phyloP scores from a whole-genome alignment of 768 basidiomycete species.

The Serendipita sp. region DNA sequence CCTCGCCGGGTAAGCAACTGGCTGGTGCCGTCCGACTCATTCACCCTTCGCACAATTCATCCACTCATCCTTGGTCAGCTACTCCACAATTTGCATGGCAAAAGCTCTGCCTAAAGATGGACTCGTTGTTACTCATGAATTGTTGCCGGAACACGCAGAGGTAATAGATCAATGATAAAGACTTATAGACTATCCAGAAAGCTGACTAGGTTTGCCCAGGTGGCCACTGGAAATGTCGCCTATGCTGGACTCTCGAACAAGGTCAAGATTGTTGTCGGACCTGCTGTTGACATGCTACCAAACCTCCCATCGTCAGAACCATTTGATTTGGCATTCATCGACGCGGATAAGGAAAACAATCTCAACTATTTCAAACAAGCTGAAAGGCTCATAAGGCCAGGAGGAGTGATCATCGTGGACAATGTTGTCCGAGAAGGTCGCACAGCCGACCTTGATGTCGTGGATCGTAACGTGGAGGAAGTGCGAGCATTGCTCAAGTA shows the following conservation, averaged over 20 bases:
- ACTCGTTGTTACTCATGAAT: slow-evolving; percentile 19
- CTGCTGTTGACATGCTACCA: slow-evolving; percentile 34
- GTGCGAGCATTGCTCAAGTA: slow-evolving; percentile 29
- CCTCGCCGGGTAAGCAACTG: slow-evolving; percentile 14
- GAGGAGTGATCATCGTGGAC: slow-evolving; percentile 50
- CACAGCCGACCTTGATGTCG: slow-evolving; percentile 26
- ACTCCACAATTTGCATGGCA: slow-evolving; percentile 20
- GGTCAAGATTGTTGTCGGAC: slow-evolving; percentile 34
- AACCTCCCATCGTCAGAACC: slow-evolving; percentile 30
- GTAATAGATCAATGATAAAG: slow-evolving; percentile 4
- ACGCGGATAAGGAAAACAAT: slow-evolving; percentile 49
- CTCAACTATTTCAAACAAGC: slow-evolving; percentile 40
- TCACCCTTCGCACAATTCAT: too few species aligned
- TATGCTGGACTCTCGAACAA: slow-evolving; percentile 35
- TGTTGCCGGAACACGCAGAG: slow-evolving; percentile 18
- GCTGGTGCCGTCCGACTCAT: too few species aligned
- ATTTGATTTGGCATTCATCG: slow-evolving; percentile 57
- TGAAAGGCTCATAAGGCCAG: slow-evolving; percentile 40
- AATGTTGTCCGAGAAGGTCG: slow-evolving; percentile 39
- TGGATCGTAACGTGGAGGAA: slow-evolving; percentile 26
- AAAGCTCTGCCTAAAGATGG: slow-evolving; percentile 19
- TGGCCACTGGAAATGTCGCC: slow-evolving; percentile 41
- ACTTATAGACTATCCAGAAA: background rate
- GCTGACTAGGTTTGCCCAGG: slow-evolving; percentile 19
- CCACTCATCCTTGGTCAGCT: slow-evolving; percentile 7